Conservation (phyloP, 1,139 yeast genomes). For the Suhomyces guaymorum region DNA sequence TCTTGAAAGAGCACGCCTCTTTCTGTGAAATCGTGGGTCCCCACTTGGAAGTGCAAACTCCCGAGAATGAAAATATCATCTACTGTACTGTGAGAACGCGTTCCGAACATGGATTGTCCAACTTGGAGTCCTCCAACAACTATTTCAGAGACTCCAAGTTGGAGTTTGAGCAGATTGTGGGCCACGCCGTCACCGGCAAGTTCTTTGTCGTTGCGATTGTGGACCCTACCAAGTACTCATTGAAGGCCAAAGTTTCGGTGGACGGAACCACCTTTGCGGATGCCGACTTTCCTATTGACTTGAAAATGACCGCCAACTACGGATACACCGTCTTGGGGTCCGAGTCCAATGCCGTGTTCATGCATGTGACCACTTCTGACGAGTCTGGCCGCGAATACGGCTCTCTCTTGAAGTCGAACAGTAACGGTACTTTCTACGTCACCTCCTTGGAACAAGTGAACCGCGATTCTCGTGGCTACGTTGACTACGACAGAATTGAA, state of each 20-base stretch:
- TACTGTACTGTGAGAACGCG: conserved; percentile 52
- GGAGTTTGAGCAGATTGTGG: conserved; percentile 56
- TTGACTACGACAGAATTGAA: conserved; percentile 83
- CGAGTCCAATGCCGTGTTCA: conserved; percentile 68
- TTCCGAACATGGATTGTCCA: conserved; percentile 25
- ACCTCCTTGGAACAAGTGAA: conserved; percentile 72
- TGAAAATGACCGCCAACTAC: conserved; percentile 61
- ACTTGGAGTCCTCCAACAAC: conserved; percentile 54
- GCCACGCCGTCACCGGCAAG: conserved; percentile 64
- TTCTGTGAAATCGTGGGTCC: conserved; percentile 72
- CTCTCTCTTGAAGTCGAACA: conserved; percentile 82
- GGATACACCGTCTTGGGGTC: conserved; percentile 87
- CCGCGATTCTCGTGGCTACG: conserved; percentile 71
- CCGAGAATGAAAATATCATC: conserved; percentile 51
- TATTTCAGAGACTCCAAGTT: conserved; percentile 44
- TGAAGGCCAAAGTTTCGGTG: conserved; percentile 71
- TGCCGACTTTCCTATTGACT: conserved; percentile 75
- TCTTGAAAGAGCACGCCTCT: conserved; percentile 50
- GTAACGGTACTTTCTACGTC: conserved; percentile 93
- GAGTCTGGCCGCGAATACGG: conserved; percentile 65
- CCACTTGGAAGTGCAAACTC: conserved; percentile 34
- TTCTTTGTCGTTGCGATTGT: conserved; percentile 72
- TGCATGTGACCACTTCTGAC: conserved; percentile 75
- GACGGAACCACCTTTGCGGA: conserved; percentile 83
- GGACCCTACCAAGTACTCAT: conserved; percentile 36